phyloP scores from a whole-genome alignment of 2,329 filamentous ascomycete genomes.

The Trichoderma atroviride region DNA sequence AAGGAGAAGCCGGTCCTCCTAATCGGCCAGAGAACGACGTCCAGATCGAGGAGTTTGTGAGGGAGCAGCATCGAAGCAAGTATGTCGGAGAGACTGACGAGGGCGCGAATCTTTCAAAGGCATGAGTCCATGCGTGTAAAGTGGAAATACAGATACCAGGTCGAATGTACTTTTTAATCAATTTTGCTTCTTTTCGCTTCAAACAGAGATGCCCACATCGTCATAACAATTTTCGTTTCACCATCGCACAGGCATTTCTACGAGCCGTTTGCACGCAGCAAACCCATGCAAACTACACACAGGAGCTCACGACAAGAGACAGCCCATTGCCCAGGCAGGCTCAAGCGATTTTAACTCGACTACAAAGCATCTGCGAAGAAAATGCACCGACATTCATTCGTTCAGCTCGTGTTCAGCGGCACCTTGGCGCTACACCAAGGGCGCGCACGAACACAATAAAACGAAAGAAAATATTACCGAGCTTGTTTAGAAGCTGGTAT shows the following conservation, averaged over 20 bases:
- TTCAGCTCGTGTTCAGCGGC: background rate
- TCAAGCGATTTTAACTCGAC: background rate
- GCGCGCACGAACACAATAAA: background rate
- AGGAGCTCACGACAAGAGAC: background rate
- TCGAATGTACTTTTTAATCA: background rate
- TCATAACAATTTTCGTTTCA: background rate
- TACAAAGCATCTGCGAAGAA: background rate
- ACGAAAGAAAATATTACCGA: background rate
- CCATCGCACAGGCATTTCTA: background rate
- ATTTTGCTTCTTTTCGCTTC: background rate
- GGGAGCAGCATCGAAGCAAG: conserved; percentile 56
- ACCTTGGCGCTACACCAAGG: conserved; percentile 8
- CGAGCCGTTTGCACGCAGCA: background rate
- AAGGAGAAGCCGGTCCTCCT: conserved; percentile 42
- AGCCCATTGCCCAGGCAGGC: background rate
- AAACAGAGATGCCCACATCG: background rate
- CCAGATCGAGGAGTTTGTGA: conserved; percentile 56
- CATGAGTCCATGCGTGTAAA: background rate
- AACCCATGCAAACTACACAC: background rate
- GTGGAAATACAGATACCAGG: background rate
- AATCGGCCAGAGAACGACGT: conserved; percentile 50
- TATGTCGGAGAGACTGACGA: background rate
- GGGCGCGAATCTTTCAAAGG: background rate
- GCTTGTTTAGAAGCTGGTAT: conserved; percentile 40
- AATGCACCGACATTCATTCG: background rate